Evolutionary conservation across 371 early-diverging fungal genomes (phyloP), one percentile per base, ranked within the genome.

Genomic region (Lichtheimia ornata): DNA sequence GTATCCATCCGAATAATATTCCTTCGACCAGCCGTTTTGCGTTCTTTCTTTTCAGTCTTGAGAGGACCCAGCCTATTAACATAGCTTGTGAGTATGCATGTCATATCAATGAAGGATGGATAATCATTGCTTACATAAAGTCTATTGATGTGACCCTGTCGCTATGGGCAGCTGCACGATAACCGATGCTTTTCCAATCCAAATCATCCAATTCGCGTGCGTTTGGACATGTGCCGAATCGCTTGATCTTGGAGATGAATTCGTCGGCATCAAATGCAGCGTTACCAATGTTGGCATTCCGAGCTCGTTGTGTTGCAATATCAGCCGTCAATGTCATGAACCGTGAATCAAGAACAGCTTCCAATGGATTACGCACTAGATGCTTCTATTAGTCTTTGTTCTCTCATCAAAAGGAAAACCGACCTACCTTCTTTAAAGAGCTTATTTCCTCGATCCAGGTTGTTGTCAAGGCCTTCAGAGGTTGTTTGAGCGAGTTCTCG

Each of bases 311-410:
- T 9, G 86, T 84, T 50, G 88, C 86, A 22, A 95, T 62, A 58
- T 91, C 91, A 0, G 94, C 89, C 0, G 92, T 83, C 24, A 87
- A 55, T 6, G 88, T 79, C 18, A 95, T 74, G 2, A 94, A 70
- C 27, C 82, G 78, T 9, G 95, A 88, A 80, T 97, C 97, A 47
- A 95, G 79, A 0, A 91, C 84, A 17, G 96, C 97, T 79, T 97
- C 97, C n/a, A 90, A 85, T 0, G 94, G 84, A 53, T 84, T 85
- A 24, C 69, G 74, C 11, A 92, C 93, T 87, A 64, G 35, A 43
- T 25, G 40, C 47, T 25, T 6, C 42, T 7, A 57, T 24, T 54
- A 58, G 44, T 9, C 35, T 1, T 56, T 20, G 30, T 24, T 20
- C 12, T 14, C 56, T 49, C 18, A 18, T 6, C 4, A 30, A 6